Evolutionary conservation across 805 yeast genomes (phyloP), one percentile per base, ranked within the genome.

Genomic region (Teunomyces aglyptinius): DNA sequence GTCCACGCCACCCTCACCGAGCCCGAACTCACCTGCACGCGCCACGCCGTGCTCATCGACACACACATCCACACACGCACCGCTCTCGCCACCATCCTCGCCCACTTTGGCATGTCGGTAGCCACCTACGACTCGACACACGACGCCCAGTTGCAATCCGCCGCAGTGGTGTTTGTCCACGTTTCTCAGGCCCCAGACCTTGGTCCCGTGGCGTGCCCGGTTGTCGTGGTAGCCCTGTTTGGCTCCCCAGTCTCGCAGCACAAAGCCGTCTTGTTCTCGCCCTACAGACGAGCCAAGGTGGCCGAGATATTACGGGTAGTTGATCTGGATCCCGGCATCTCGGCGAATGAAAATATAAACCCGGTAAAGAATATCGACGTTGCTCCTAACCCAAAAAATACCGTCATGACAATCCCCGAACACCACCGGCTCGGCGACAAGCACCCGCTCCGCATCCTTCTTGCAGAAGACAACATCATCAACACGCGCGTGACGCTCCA

Each of bases 391-490:
- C 26, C 2, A 24, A 24, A 24, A 24, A 24, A 24, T 24, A 24
- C n/a, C n/a, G n/a, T n/a, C n/a, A n/a, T n/a, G n/a, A n/a, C n/a
- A n/a, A n/a, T n/a, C n/a, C n/a, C n/a, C n/a, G n/a, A n/a, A n/a
- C n/a, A n/a, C n/a, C n/a, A n/a, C 5, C n/a, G 32, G 4, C 45
- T 51, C 38, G 52, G 53, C 31, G 46, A 50, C 12, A 32, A 49
- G 19, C 49, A 48, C 35, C 83, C 83, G 4, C 64, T 82, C 22
- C 58, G 66, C 26, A 75, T 80, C 12, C 57, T 81, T 24, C 61
- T 82, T 5, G 83, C 82, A 3, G 85, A 81, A 52, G 86, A 82
- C 47, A 80, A 77, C 44, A 65, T 72, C 27, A 68, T 76, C 48
- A 76, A 76, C 50, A 72, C 78, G 7, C 66, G 68, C 44, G 82